Evolutionary conservation across 352 stramenopile genomes (phyloP).

Genomic region (Globisporangium alternatum): DNA sequence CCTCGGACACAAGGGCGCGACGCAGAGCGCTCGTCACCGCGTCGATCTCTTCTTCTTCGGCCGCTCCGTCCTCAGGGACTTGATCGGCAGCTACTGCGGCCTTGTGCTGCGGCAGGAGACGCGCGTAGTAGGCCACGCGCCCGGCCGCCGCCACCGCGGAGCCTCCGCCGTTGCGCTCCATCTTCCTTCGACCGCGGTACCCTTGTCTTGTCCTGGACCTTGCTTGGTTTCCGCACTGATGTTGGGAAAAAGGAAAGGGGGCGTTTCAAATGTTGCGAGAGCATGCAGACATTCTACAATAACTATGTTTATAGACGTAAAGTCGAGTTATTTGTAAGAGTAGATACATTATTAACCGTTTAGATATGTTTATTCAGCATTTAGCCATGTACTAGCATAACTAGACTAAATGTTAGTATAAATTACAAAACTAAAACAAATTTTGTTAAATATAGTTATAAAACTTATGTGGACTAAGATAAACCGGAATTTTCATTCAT

Average conservation of each 20-base stretch:
- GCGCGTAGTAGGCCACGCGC: slow-evolving; percentile 32
- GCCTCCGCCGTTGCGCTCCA: neutral
- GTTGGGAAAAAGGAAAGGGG: neutral
- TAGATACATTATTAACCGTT: no score
- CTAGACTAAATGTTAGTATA: no score
- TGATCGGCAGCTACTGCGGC: neutral
- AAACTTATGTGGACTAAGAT: no score
- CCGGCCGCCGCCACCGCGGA: neutral
- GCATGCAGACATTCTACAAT: neutral
- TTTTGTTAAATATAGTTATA: no score
- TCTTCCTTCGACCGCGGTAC: neutral
- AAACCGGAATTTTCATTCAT: no score
- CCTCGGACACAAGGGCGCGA: slow-evolving; percentile 42
- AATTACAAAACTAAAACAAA: no score
- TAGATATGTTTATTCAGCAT: no score
- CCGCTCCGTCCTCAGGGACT: neutral
- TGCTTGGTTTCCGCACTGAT: slow-evolving; percentile 2
- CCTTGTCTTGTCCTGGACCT: neutral
- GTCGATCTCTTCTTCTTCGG: neutral
- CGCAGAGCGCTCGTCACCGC: slow-evolving; percentile 21
- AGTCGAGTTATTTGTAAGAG: no score
- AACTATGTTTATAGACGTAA: neutral
- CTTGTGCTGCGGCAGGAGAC: slow-evolving; percentile 33
- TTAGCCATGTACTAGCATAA: no score
- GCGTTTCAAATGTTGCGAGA: neutral